A percentile compares a stretch with the other conserved stretches of the same genome.
These are phyloP conservation scores for Meyerozyma sp. DNA, from an alignment of 1,139 yeast species.

Conservation along the genomic window DNA sequence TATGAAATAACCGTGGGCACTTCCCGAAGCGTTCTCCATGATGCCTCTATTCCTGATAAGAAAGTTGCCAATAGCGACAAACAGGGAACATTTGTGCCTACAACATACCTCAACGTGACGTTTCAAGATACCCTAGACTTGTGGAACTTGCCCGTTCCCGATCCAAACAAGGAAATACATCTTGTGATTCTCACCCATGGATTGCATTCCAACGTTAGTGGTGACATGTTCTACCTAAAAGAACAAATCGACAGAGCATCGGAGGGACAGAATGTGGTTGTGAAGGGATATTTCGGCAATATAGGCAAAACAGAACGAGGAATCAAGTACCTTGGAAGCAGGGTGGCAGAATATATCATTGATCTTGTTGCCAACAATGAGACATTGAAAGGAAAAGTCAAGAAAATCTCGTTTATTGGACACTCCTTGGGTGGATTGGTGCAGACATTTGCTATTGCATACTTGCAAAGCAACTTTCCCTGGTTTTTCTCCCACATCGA, in stretches of 20 bases:
- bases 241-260: constrained; percentile 64
- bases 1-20: constrained; percentile 66
- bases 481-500: constrained; percentile 58
- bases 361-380: constrained; percentile 46
- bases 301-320: constrained; percentile 91
- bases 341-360: constrained; percentile 73
- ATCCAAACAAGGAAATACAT: constrained; percentile 50
- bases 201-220: constrained; percentile 79
- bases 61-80: constrained; percentile 23
- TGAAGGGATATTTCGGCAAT: constrained; percentile 79
- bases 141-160: constrained; percentile 60
- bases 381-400: constrained; percentile 29
- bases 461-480: constrained; percentile 65
- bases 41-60: constrained; percentile 25
- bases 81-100: constrained; percentile 23
- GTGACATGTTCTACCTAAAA: constrained; percentile 83
- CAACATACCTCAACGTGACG: constrained; percentile 30
- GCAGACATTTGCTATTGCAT: constrained; percentile 88
- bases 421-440: constrained; percentile 92
- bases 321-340: constrained; percentile 74
- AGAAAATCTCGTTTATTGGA: constrained; percentile 76
- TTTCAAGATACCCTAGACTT: constrained; percentile 62
- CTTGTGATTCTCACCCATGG: constrained; percentile 86
- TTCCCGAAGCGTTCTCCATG: constrained; percentile 39
- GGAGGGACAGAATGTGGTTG: constrained; percentile 55